Evolutionary conservation across 352 stramenopile genomes (phyloP).

Genomic region (Phytophthora gonapodyides): DNA sequence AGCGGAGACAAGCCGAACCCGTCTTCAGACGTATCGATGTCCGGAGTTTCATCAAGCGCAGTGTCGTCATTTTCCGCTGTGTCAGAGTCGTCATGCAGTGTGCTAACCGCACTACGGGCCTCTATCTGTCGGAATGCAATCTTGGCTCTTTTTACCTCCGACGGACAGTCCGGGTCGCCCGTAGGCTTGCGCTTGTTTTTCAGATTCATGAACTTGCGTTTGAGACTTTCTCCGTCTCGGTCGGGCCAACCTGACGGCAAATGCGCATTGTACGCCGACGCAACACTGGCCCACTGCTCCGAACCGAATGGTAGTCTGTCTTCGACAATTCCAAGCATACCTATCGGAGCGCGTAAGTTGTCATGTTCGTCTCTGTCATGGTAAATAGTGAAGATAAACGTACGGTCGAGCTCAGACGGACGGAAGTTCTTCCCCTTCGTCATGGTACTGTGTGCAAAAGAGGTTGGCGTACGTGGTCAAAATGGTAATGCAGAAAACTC

Average conservation of each 20-base stretch:
- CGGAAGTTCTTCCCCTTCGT: background rate
- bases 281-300: background rate
- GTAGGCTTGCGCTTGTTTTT: constrained; percentile 5
- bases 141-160: background rate
- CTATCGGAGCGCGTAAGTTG: background rate
- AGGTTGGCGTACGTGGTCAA: no score
- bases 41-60: no score
- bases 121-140: background rate
- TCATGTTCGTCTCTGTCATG: background rate
- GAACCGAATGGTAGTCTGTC: background rate
- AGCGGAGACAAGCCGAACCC: no score
- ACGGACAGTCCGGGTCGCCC: background rate
- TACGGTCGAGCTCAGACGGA: background rate
- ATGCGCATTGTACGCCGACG: constrained; percentile 1
- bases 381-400: background rate
- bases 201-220: constrained; percentile 9
- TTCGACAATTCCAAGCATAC: constrained; percentile 4
- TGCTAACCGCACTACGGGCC: background rate
- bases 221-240: constrained; percentile 7
- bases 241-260: background rate
- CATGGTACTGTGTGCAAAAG: no score
- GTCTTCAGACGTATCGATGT: no score
- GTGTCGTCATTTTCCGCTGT: background rate
- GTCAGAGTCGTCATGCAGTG: background rate
- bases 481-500: no score